Conservation (phyloP, 129 eudicot species). For the Erigeron canadensis region DNA sequence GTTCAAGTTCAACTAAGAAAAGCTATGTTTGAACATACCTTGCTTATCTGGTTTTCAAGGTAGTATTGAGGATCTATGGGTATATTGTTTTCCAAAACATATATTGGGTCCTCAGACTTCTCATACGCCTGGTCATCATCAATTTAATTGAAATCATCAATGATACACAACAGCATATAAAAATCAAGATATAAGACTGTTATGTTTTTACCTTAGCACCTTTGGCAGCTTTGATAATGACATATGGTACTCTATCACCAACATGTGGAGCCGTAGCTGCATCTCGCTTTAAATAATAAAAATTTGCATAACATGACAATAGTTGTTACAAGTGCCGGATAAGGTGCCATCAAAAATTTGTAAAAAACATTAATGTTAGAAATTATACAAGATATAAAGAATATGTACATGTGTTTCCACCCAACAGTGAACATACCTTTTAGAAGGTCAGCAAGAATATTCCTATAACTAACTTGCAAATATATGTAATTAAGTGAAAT, state of each 20-base stretch:
- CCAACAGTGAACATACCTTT: background rate
- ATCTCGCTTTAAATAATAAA: constrained; percentile 69
- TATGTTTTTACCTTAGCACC: constrained; percentile 78
- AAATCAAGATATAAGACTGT: constrained; percentile 1
- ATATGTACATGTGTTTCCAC: background rate
- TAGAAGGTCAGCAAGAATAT: background rate
- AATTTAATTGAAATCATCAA: constrained; percentile 14
- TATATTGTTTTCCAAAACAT: constrained; percentile 86
- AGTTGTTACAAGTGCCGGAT: background rate
- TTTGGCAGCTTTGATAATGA: constrained; percentile 89
- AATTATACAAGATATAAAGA: background rate
- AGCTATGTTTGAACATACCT: constrained; percentile 46
- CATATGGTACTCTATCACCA: constrained; percentile 99
- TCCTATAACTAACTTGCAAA: background rate
- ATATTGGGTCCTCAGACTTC: constrained; percentile 96
- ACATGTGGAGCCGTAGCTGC: constrained; percentile 98
- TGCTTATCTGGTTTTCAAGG: constrained; percentile 92
- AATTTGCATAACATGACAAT: background rate
- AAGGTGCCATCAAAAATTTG: background rate
- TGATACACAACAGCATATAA: constrained; percentile 5
- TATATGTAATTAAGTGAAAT: background rate
- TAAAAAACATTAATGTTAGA: background rate
- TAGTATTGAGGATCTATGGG: constrained; percentile 96
- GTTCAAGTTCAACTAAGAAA: background rate
- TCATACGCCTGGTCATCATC: constrained; percentile 76